Evolutionary conservation across 805 yeast genomes (phyloP).

Genomic region (Wickerhamomyces chaumierensis): DNA sequence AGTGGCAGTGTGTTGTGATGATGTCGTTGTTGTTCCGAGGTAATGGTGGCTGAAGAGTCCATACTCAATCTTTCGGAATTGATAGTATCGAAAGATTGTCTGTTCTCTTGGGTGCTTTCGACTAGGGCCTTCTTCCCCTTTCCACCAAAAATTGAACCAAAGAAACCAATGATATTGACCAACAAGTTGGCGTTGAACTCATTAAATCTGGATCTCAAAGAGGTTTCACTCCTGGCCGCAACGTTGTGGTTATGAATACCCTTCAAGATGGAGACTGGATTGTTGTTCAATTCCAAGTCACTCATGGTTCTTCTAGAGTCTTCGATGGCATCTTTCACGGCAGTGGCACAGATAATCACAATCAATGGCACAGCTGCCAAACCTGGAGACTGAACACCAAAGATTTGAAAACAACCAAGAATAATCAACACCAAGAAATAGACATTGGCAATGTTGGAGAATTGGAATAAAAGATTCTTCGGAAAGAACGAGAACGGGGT

Average conservation of each 20-base stretch:
- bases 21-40: too few species aligned
- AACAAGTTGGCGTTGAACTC: constrained; percentile 29
- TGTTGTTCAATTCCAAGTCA: constrained; percentile 70
- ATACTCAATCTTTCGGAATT: constrained; percentile 1
- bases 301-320: constrained; percentile 65
- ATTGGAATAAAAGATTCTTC: constrained; percentile 70
- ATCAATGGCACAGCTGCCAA: constrained; percentile 68
- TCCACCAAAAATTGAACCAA: constrained; percentile 8
- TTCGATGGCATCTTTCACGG: constrained; percentile 70
- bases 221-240: constrained; percentile 55
- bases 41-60: too few species aligned
- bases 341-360: constrained; percentile 66
- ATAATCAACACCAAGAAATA: constrained; percentile 75
- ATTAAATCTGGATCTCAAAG: constrained; percentile 43
- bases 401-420: constrained; percentile 64
- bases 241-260: constrained; percentile 48
- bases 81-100: constrained; percentile 11
- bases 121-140: constrained; percentile 7
- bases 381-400: constrained; percentile 75
- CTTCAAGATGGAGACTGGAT: constrained; percentile 50
- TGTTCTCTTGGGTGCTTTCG: constrained; percentile 2
- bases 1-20: too few species aligned
- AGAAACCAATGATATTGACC: constrained; percentile 13
- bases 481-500: constrained; percentile 87
- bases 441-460: constrained; percentile 80